phyloP scores from a whole-genome alignment of 768 basidiomycete species.

The Lactarius evosmus region DNA sequence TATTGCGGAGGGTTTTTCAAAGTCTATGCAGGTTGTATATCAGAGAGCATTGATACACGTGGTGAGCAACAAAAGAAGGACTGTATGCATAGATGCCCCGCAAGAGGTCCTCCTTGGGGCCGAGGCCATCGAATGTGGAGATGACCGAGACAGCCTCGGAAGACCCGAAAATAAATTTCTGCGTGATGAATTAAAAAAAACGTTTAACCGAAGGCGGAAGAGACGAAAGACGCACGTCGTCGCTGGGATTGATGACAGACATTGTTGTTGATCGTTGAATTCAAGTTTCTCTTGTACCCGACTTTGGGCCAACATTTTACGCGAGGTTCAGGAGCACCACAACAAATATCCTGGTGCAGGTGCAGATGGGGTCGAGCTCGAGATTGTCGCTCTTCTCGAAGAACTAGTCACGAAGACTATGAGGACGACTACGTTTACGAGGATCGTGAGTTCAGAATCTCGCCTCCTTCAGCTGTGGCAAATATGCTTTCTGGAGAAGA shows the following conservation, averaged over 20 bases:
- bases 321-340: conserved; percentile 94
- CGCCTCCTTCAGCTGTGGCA: conserved; percentile 55
- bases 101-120: conserved; percentile 90
- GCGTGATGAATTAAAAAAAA: not conserved
- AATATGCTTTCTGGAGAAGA: conserved; percentile 96
- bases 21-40: conserved; percentile 47
- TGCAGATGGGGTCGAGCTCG: conserved; percentile 76
- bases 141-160: conserved; percentile 90
- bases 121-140: conserved; percentile 88
- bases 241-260: conserved; percentile 80
- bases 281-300: conserved; percentile 26
- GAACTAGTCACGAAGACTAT: conserved; percentile 63
- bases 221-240: conserved; percentile 58
- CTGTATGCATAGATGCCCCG: conserved; percentile 99
- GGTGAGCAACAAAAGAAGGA: conserved; percentile 37
- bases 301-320: conserved; percentile 68
- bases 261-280: conserved; percentile 51
- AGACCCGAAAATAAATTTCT: conserved; percentile 95
- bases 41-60: conserved; percentile 13
- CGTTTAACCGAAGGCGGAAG: not conserved
- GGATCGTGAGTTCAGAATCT: conserved; percentile 72
- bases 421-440: conserved; percentile 78
- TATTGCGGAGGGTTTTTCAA: conserved; percentile 98
- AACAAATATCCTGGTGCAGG: conserved; percentile 90
- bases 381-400: conserved; percentile 78